A percentile compares a stretch with the other conserved stretches of the same genome.
Evolutionary conservation across 2,329 filamentous ascomycete species (phyloP).

Genomic region (Calonectria hongkongensis): DNA sequence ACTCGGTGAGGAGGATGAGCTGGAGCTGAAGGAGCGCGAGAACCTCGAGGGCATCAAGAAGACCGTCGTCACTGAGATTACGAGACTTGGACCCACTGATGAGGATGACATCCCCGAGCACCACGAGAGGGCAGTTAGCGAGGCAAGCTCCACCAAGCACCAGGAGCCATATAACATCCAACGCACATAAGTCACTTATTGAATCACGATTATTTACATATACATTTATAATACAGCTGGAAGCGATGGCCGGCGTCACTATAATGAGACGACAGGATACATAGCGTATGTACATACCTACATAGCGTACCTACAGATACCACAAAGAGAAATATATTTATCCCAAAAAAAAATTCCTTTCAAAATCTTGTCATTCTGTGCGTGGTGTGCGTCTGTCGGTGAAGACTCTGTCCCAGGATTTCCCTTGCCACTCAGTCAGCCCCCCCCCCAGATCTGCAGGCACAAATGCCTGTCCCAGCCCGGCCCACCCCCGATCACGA

Average conservation of each 20-base stretch:
- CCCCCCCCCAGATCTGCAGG: conserved; percentile 41
- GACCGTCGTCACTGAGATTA: conserved; percentile 42
- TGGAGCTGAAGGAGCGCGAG: conserved; percentile 43
- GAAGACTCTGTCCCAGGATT: conserved; percentile 37
- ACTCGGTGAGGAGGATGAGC: conserved; percentile 46
- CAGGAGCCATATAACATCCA: conserved; percentile 49
- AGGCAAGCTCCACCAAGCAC: conserved; percentile 51
- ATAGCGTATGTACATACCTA: conserved; percentile 11
- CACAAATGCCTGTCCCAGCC: conserved; percentile 26
- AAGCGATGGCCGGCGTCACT: conserved; percentile 38
- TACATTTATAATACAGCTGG: conserved; percentile 43
- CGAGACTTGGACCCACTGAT: conserved; percentile 29
- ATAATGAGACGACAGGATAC: conserved; percentile 47
- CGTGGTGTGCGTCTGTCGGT: conserved; percentile 26
- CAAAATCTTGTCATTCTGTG: background rate
- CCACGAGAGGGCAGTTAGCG: conserved; percentile 53
- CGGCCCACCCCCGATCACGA: conserved; percentile 43
- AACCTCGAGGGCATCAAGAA: conserved; percentile 44
- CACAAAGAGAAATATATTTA: conserved; percentile 13
- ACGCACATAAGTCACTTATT: conserved; percentile 37
- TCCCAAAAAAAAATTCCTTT: background rate
- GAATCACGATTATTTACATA: conserved; percentile 29
- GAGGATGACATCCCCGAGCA: conserved; percentile 48
- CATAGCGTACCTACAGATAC: conserved; percentile 29
- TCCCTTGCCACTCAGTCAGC: conserved; percentile 18